Conservation (phyloP, 805 yeast species). For the Starmerella bombi region DNA sequence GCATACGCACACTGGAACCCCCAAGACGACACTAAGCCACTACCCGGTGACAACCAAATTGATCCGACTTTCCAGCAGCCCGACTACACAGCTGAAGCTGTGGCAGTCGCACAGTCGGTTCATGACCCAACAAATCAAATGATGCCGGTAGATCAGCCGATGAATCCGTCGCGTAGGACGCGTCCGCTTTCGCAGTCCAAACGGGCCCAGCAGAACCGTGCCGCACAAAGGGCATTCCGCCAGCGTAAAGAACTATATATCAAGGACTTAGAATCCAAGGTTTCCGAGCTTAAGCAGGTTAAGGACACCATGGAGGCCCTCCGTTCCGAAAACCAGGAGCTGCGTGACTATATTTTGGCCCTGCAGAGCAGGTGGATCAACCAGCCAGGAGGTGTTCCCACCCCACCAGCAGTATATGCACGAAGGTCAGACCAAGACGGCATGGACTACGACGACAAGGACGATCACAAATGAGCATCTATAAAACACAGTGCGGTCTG, state of each 20-base stretch:
- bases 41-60: slow-evolving; percentile 23
- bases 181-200: slow-evolving; percentile 50
- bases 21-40: slow-evolving; percentile 21
- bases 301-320: slow-evolving; percentile 54
- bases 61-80: slow-evolving; percentile 24
- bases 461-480: slow-evolving; percentile 21
- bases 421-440: slow-evolving; percentile 22
- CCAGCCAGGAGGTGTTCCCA: slow-evolving; percentile 34
- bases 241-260: slow-evolving; percentile 70
- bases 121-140: slow-evolving; percentile 21
- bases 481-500: too few relatives aligned
- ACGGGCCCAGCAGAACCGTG: slow-evolving; percentile 84
- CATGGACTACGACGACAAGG: slow-evolving; percentile 23
- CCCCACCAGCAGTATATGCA: slow-evolving; percentile 31
- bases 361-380: slow-evolving; percentile 56
- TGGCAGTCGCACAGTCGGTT: slow-evolving; percentile 23
- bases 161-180: slow-evolving; percentile 24
- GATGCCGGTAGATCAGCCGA: slow-evolving; percentile 24
- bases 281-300: slow-evolving; percentile 47
- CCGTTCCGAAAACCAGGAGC: slow-evolving; percentile 53
- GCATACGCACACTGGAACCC: slow-evolving; percentile 23
- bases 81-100: slow-evolving; percentile 25
- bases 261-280: slow-evolving; percentile 62
- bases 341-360: slow-evolving; percentile 59
- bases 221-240: slow-evolving; percentile 85